A percentile compares a stretch with the other conserved stretches of the same genome.
Evolutionary conservation across 371 early-diverging fungal species (phyloP).

Genomic region (Mucor velutinosus): DNA sequence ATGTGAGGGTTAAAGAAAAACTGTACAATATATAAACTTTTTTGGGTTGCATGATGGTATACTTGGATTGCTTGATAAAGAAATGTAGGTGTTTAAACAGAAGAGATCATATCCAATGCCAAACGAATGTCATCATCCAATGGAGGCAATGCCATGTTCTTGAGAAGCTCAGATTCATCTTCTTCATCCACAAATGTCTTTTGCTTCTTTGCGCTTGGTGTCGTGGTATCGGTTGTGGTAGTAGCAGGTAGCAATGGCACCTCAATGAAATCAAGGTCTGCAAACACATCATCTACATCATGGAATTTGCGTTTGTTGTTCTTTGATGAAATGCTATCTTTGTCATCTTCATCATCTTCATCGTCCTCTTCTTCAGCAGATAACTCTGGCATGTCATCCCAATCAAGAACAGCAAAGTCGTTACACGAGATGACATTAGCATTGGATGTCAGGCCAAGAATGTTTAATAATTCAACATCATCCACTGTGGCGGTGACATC

Average conservation of each 20-base stretch:
- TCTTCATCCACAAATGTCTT: conserved; percentile 23
- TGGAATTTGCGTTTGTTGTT: conserved; percentile 18
- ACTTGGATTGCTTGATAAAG: not conserved
- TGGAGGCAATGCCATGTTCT: conserved; percentile 11
- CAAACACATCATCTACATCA: conserved; percentile 25
- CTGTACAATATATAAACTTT: conserved; percentile 5
- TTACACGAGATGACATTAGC: conserved; percentile 8
- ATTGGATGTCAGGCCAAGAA: conserved; percentile 18
- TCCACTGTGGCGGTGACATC: conserved; percentile 15
- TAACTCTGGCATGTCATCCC: conserved; percentile 32
- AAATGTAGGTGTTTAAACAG: conserved; percentile 6
- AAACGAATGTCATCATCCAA: conserved; percentile 29
- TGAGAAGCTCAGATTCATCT: conserved; percentile 6
- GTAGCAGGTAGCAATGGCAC: conserved; percentile 10
- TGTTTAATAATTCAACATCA: conserved; percentile 25
- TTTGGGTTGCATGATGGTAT: not conserved
- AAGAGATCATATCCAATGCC: conserved; percentile 24
- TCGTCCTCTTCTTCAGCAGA: conserved; percentile 28
- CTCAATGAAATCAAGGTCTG: conserved; percentile 35
- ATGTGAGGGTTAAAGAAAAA: not conserved
- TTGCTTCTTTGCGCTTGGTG: conserved; percentile 7
- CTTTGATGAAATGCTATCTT: conserved; percentile 1
- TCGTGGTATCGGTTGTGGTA: not conserved
- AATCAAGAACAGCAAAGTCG: conserved; percentile 20
- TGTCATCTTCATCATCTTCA: conserved; percentile 10